Evolutionary conservation across 495 filamentous ascomycete species (phyloP).

Genomic region (Penicillium silybi): DNA sequence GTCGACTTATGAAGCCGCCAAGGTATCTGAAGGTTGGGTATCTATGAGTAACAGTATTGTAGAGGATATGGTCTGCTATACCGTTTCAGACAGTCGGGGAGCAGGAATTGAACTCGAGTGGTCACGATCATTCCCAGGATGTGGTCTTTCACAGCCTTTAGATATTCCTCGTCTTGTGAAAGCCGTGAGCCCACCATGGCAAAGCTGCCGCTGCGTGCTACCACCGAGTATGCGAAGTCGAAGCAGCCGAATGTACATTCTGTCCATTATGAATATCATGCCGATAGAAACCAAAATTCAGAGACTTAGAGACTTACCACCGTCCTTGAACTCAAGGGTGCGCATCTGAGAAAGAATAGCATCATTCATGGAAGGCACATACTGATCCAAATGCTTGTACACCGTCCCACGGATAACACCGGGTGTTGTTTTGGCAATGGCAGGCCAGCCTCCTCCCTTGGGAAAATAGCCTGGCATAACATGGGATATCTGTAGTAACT

Average conservation of each 20-base stretch:
- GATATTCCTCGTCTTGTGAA: slow-evolving; percentile 20
- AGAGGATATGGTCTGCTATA: neutral
- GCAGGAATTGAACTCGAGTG: slow-evolving; percentile 20
- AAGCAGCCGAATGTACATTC: slow-evolving; percentile 19
- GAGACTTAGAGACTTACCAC: slow-evolving; percentile 14
- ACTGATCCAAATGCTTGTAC: slow-evolving; percentile 17
- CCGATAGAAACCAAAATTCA: neutral
- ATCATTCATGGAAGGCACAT: slow-evolving; percentile 20
- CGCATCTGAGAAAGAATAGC: slow-evolving; percentile 17
- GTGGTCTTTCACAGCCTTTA: slow-evolving; percentile 23
- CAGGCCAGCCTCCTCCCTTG: slow-evolving; percentile 18
- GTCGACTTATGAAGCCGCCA: slow-evolving; percentile 16
- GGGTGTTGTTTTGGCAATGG: slow-evolving; percentile 22
- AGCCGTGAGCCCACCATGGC: slow-evolving; percentile 20
- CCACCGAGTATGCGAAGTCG: slow-evolving; percentile 25
- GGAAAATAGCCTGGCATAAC: slow-evolving; percentile 29
- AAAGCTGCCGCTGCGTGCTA: slow-evolving; percentile 23
- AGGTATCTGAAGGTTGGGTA: slow-evolving; percentile 12
- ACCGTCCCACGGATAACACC: slow-evolving; percentile 23
- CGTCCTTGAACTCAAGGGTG: slow-evolving; percentile 2
- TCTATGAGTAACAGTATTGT: neutral
- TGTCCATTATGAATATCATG: neutral
- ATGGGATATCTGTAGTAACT: slow-evolving; percentile 26
- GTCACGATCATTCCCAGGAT: slow-evolving; percentile 26
- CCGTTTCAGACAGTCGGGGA: slow-evolving; percentile 20